Evolutionary conservation across 2,329 filamentous ascomycete genomes (phyloP), one percentile per base, ranked within the genome.

Genomic region (Xylaria sp.): DNA sequence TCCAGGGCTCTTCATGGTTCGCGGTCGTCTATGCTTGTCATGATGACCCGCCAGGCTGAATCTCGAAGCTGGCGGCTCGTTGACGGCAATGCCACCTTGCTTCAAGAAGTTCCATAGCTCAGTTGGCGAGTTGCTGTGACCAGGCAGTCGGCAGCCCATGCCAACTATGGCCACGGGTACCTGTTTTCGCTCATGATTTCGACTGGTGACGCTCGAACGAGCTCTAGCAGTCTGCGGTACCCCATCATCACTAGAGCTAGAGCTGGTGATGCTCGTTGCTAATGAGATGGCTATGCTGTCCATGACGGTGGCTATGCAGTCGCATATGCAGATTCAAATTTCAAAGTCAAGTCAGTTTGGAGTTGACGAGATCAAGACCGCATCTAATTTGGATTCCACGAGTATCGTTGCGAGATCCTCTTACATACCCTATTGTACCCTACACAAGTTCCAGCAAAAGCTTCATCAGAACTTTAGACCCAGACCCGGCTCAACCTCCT

Each of bases 31-130:
- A 0, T 76, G 72, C 1, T 69, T 70, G 63, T 81, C 79, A 28
- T 72, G 76, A 62, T 78, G 79, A 0, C 73, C 75, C 0, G 71
- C 25, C 2, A 78, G 14, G 35, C 72, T 75, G 68, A 78, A 81
- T 0, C 79, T 70, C 64, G 65, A 77, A 1, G 79, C 81, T 4
- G 75, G 75, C 45, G 77, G n/a, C n/a, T n/a, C 73, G 3, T 73
- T 72, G 0, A 23, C 14, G 1, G 57, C 64, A 2, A 66, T 31
- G 1, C 55, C 50, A 0, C 64, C 57, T 1, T 40, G 28, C 19
- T 47, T 38, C 14, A 66, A 12, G 42, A 64, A 66, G 25, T 56
- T 47, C 64, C 64, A 66, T 55, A 19, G 57, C 9, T 0, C 76
- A 23, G 2, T 25, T 33, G 5, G n/a, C 1, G 0, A 25, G 3